Base-by-base conservation (phyloP, 768 basidiomycete genomes). In the Sutorius australiensis region DNA sequence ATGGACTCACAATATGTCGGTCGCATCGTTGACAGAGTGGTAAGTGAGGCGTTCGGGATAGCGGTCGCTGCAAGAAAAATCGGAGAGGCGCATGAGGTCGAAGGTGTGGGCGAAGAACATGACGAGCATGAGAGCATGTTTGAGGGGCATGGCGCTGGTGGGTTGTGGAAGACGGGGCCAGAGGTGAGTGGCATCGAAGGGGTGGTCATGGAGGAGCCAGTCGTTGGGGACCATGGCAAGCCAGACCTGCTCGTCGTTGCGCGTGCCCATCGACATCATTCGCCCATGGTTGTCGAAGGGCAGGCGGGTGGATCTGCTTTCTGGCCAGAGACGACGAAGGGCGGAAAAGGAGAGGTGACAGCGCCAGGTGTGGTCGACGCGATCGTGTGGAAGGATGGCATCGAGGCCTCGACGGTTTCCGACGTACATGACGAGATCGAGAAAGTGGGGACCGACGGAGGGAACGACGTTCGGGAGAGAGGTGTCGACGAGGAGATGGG, bases 361-460 rank as follows among this genome's bases (percentile, higher is more conserved):
- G 0, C 1, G 2, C 44, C 34, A 39, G 0, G 43, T 30, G 5
- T 53, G 46, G 3, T 48, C 24, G 0, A n/a, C n/a, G 0, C 1
- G 9, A 1, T 16, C 8, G 19, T 17, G 4, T 0, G 51, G 47
- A 1, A 39, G 40, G 0, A 32, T 10, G 0, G 55, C 36, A 3
- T 56, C 47, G 4, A 56, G 51, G 0, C 55, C 51, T 0, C 21
- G 31, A 14, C 41, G 34, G 17, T 40, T 17, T 0, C 51, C 42
- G 11, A 56, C 2, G 9, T 56, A 56, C 37, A 56, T 27, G 12
- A 48, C 17, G n/a, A 32, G 12, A 17, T 56, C 46, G 8, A 56
- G 46, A 4, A 34, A 52, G 3, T 56, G 55, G 0, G 50, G 52
- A 0, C 52, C 39, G 0, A 51, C 38, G 3, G 31, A 16, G 1